Conservation (phyloP, 225 moss, liverwort and hornwort genomes). For the Polytrichum commune region DNA sequence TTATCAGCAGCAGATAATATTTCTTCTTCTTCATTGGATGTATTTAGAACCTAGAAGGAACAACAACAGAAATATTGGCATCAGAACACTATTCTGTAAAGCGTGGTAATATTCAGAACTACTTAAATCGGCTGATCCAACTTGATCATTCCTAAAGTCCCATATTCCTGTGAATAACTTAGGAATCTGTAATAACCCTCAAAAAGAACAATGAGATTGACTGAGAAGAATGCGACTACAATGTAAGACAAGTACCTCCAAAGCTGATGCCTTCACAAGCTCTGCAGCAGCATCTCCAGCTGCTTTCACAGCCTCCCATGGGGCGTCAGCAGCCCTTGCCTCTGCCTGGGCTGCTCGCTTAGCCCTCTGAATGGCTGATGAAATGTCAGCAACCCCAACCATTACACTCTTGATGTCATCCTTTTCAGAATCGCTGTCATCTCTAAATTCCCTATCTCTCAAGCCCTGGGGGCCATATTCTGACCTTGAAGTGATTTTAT, state of each 20-base stretch:
- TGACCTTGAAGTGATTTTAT: conserved; percentile 36
- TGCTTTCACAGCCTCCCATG: conserved; percentile 86
- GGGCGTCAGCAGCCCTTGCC: conserved; percentile 88
- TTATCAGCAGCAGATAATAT: conserved; percentile 84
- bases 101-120: no score
- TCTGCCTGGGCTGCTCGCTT: conserved; percentile 88
- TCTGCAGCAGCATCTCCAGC: conserved; percentile 99
- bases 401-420: conserved; percentile 64
- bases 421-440: conserved; percentile 51
- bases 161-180: background rate
- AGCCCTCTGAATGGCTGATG: conserved; percentile 69
- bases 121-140: no score
- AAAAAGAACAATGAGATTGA: background rate
- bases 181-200: conserved; percentile 1
- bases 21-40: conserved; percentile 55
- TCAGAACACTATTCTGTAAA: conserved; percentile 1
- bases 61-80: conserved; percentile 11
- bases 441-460: conserved; percentile 39
- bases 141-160: no score
- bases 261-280: conserved; percentile 80
- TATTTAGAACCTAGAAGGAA: conserved; percentile 57
- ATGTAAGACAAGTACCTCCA: conserved; percentile 52
- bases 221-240: no score
- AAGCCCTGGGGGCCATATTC: conserved; percentile 34
- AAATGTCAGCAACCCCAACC: conserved; percentile 80